Conservation (phyloP, 148 eudicot species). For the Camellia sinensis region DNA sequence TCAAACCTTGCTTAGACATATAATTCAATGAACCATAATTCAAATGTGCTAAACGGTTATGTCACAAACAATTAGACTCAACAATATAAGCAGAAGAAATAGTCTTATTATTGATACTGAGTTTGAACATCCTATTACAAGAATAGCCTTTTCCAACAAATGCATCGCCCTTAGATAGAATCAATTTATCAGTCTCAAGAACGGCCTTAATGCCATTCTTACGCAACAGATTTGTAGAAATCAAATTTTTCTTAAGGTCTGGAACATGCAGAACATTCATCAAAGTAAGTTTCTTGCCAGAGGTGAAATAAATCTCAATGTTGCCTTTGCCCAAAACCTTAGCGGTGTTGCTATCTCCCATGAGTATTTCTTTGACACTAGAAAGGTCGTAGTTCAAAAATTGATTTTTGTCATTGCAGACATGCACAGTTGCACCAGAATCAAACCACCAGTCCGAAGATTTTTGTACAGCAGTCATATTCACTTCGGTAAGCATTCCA, state of each 20-base stretch:
- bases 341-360: neutral
- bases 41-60: too few relatives aligned
- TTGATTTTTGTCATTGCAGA: neutral
- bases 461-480: neutral
- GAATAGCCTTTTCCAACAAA: neutral
- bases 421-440: conserved; percentile 2
- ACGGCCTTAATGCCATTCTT: neutral
- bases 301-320: neutral
- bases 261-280: conserved; percentile 11
- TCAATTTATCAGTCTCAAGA: neutral
- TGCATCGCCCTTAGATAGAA: neutral
- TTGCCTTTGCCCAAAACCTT: neutral
- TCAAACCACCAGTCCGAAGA: neutral
- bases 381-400: neutral
- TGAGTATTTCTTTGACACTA: neutral
- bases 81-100: too few relatives aligned
- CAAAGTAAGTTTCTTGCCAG: neutral
- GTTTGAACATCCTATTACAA: too few relatives aligned
- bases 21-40: too few relatives aligned
- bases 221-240: neutral
- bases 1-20: too few relatives aligned
- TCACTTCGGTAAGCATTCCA: neutral
- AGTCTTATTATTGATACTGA: too few relatives aligned
- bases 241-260: conserved; percentile 1
- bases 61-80: too few relatives aligned